Percentiles rank a stretch among this genome's conserved stretches.
These are phyloP conservation scores for Cercophora samala DNA, from an alignment of 495 filamentous ascomycete genomes.

Conservation along the genomic window DNA sequence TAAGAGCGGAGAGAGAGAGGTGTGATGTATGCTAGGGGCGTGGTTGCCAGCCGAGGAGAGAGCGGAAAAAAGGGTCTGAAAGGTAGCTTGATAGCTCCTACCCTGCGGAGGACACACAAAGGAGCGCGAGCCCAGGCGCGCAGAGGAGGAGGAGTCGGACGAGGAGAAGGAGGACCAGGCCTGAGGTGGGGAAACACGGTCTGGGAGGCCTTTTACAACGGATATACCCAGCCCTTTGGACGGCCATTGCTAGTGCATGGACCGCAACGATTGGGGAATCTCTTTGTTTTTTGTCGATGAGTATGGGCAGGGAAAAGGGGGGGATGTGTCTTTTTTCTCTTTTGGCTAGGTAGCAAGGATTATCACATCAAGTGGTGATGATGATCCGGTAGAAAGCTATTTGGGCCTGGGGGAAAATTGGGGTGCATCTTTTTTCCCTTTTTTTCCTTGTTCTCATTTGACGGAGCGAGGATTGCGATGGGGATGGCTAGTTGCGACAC, in stretches of 20 bases:
- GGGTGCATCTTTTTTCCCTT: neutral
- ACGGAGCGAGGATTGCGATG: neutral
- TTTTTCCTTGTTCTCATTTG: neutral
- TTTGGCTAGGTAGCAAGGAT: neutral
- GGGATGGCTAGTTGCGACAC: neutral
- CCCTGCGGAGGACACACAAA: slow-evolving; percentile 31
- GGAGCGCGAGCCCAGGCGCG: slow-evolving; percentile 15
- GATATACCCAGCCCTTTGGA: slow-evolving; percentile 11
- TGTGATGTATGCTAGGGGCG: slow-evolving; percentile 19
- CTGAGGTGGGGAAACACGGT: slow-evolving; percentile 5
- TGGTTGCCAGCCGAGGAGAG: slow-evolving; percentile 9
- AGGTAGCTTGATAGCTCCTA: slow-evolving; percentile 55
- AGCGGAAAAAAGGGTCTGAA: slow-evolving; percentile 35
- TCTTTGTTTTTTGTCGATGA: slow-evolving; percentile 17
- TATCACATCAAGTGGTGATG: neutral
- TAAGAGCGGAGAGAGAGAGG: slow-evolving; percentile 29
- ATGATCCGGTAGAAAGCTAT: neutral
- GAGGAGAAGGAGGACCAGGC: slow-evolving; percentile 1
- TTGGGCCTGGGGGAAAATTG: neutral
- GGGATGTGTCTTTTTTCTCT: slow-evolving; percentile 20
- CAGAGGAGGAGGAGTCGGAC: slow-evolving; percentile 13
- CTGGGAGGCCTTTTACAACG: slow-evolving; percentile 10
- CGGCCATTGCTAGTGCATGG: slow-evolving; percentile 37
- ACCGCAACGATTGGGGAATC: slow-evolving; percentile 5
- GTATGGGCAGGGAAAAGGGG: neutral